phyloP scores from a whole-genome alignment of 2,329 filamentous ascomycete species.

The Trichoderma sp. region DNA sequence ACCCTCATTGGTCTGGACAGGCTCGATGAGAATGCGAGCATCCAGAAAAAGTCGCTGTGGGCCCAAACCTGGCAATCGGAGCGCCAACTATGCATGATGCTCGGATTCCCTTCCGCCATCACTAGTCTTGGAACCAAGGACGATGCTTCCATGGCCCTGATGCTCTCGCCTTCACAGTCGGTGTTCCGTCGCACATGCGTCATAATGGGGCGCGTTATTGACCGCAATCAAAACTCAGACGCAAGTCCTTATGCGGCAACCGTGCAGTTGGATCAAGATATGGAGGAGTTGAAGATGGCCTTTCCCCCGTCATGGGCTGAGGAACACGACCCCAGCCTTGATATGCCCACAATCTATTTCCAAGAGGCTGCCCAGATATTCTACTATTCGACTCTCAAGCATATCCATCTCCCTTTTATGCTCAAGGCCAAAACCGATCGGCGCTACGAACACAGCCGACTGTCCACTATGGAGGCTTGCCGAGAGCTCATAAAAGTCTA shows the following conservation, averaged over 20 bases:
- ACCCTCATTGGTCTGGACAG: constrained; percentile 55
- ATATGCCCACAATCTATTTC: constrained; percentile 26
- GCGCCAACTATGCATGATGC: constrained; percentile 54
- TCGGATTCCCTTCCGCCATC: constrained; percentile 55
- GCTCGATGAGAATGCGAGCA: constrained; percentile 36
- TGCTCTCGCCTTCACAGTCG: constrained; percentile 17
- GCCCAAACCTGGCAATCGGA: constrained; percentile 48
- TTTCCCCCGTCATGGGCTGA: constrained; percentile 29
- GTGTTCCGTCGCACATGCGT: constrained; percentile 11
- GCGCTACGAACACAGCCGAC: constrained; percentile 45
- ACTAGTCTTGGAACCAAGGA: constrained; percentile 26
- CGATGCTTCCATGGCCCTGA: neutral
- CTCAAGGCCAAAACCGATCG: constrained; percentile 43
- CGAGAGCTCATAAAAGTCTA: constrained; percentile 47
- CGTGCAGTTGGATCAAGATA: constrained; percentile 46
- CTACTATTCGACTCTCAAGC: constrained; percentile 44
- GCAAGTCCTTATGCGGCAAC: constrained; percentile 42
- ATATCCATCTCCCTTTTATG: constrained; percentile 54
- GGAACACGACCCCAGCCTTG: neutral
- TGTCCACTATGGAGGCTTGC: constrained; percentile 46
- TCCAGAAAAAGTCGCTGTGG: constrained; percentile 45
- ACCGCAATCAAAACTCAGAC: constrained; percentile 23
- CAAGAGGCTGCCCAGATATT: constrained; percentile 45
- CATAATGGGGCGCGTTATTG: constrained; percentile 20
- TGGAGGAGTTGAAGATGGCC: constrained; percentile 36